Evolutionary conservation across 345 rosid species (phyloP).

Genomic region (Eucalyptus pauciflora): DNA sequence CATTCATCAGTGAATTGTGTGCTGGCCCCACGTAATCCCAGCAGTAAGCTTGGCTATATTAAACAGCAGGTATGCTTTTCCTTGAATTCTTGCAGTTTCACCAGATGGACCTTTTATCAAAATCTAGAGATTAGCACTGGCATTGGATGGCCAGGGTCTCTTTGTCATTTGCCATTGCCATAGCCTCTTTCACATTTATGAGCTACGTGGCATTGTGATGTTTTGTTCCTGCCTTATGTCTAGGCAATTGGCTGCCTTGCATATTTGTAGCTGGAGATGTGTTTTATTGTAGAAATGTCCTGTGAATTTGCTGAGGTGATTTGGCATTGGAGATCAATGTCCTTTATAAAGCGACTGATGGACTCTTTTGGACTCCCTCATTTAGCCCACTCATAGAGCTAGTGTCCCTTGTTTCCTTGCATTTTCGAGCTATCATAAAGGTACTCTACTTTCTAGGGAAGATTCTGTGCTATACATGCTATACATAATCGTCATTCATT

Average conservation of each 20-base stretch:
- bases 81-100: background rate
- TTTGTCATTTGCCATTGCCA: background rate
- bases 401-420: background rate
- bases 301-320: background rate
- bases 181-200: background rate
- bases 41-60: conserved; percentile 69
- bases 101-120: background rate
- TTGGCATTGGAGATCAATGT: background rate
- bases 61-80: conserved; percentile 64
- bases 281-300: background rate
- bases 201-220: background rate
- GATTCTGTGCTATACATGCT: background rate
- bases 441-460: background rate
- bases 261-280: background rate
- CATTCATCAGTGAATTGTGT: conserved; percentile 94
- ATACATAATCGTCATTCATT: background rate
- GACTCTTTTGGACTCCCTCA: background rate
- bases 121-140: background rate
- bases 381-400: background rate
- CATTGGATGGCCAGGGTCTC: background rate
- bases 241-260: background rate
- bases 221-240: background rate
- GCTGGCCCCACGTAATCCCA: conserved; percentile 81
- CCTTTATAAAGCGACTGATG: background rate
- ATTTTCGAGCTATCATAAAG: background rate